A percentile compares a stretch with the other conserved stretches of the same genome.
Conservation (phyloP, 78 protist genomes). For the Polysphondylium violaceum region DNA sequence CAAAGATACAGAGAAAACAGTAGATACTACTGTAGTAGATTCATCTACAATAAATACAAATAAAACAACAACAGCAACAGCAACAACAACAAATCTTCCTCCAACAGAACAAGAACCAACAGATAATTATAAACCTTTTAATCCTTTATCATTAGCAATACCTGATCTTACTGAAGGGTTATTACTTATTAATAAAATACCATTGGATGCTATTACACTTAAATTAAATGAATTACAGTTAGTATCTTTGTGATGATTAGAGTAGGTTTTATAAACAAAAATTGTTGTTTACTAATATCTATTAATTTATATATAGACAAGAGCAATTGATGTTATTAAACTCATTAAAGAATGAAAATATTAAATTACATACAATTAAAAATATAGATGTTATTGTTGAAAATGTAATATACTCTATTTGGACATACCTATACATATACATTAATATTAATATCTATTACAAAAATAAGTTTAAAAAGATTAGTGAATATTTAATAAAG, state of each 20-base stretch:
- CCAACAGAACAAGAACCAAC: too few species aligned
- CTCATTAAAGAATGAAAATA: slow-evolving; percentile 40
- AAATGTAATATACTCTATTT: slow-evolving; percentile 32
- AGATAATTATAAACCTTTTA: too few species aligned
- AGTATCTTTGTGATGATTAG: too few species aligned
- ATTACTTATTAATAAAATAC: slow-evolving; percentile 36
- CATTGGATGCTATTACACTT: slow-evolving; percentile 58
- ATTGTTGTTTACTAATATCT: neutral
- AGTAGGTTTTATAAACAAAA: neutral
- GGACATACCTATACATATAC: too few species aligned
- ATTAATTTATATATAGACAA: slow-evolving; percentile 4
- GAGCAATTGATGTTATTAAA: slow-evolving; percentile 47
- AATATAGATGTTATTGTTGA: slow-evolving; percentile 56
- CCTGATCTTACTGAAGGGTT: slow-evolving; percentile 68
- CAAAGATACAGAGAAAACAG: too few species aligned
- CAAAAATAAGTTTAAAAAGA: slow-evolving; percentile 34
- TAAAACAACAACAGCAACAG: too few species aligned
- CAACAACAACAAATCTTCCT: too few species aligned
- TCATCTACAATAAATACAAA: too few species aligned
- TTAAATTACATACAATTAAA: slow-evolving; percentile 51
- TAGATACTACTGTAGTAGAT: too few species aligned
- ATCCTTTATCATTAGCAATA: slow-evolving; percentile 33
- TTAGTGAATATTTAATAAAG: slow-evolving; percentile 49
- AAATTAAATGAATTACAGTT: slow-evolving; percentile 64
- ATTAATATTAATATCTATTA: too few species aligned